These are phyloP conservation scores for Globisporangium lucens DNA, from an alignment of 352 stramenopile genomes.

Conservation along the genomic window DNA sequence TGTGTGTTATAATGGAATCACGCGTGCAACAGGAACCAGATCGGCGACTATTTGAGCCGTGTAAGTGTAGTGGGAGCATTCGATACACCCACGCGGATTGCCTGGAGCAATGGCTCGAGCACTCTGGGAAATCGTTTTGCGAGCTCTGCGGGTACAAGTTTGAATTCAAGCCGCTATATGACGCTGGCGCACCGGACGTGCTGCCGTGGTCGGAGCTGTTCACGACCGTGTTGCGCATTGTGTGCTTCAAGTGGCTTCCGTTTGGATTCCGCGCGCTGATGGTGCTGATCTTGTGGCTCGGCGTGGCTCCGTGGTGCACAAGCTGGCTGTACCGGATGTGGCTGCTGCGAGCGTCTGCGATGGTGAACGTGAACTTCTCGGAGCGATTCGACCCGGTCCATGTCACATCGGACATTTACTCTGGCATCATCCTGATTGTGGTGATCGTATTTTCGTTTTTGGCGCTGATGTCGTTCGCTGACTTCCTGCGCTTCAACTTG, in stretches of 20 bases:
- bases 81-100: slow-evolving; percentile 94
- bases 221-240: slow-evolving; percentile 72
- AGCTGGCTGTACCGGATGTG: slow-evolving; percentile 94
- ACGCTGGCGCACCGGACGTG: slow-evolving; percentile 77
- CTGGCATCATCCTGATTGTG: slow-evolving; percentile 87
- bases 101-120: slow-evolving; percentile 91
- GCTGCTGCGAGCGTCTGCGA: slow-evolving; percentile 83
- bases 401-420: slow-evolving; percentile 84
- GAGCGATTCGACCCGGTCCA: slow-evolving; percentile 73
- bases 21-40: slow-evolving; percentile 42
- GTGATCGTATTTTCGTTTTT: slow-evolving; percentile 94
- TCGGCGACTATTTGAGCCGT: slow-evolving; percentile 79
- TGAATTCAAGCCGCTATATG: slow-evolving; percentile 91
- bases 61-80: slow-evolving; percentile 95
- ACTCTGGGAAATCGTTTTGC: slow-evolving; percentile 91
- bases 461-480: slow-evolving; percentile 93
- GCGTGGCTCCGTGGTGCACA: slow-evolving; percentile 87
- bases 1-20: neutral
- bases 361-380: slow-evolving; percentile 83
- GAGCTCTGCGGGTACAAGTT: slow-evolving; percentile 93
- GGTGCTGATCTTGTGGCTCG: slow-evolving; percentile 84
- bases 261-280: slow-evolving; percentile 73
- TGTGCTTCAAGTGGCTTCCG: slow-evolving; percentile 87
- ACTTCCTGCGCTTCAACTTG: slow-evolving; percentile 91
- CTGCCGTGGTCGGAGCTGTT: slow-evolving; percentile 88